Conservation (phyloP, 1,139 yeast genomes). For the Arxiozyma heterogenica region DNA sequence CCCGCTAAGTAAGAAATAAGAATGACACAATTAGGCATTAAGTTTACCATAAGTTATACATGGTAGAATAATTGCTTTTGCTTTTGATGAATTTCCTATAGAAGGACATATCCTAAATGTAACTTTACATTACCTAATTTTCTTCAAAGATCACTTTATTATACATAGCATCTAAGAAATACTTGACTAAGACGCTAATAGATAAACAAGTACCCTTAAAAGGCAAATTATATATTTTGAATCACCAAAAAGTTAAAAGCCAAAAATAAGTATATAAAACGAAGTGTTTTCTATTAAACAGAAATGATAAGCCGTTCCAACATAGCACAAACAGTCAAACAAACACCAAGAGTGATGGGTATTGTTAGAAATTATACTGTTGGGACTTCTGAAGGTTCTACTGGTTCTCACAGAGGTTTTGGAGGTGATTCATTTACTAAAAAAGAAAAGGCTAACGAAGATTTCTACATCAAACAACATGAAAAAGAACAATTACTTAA, state of each 20-base stretch:
- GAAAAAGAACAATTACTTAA: slow-evolving; percentile 54
- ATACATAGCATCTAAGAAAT: no score
- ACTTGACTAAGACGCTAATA: background rate
- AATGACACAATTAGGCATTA: no score
- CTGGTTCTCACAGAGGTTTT: slow-evolving; percentile 44
- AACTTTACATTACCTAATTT: no score
- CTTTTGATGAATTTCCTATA: no score
- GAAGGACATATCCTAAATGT: no score
- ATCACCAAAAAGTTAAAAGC: background rate
- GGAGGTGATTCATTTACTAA: slow-evolving; percentile 46
- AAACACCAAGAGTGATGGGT: slow-evolving; percentile 8
- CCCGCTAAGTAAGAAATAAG: background rate
- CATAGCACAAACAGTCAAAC: slow-evolving; percentile 26
- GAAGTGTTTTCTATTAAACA: background rate
- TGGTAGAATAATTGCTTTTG: no score
- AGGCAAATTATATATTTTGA: background rate
- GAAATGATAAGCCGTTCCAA: slow-evolving; percentile 22
- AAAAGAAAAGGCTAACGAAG: slow-evolving; percentile 67
- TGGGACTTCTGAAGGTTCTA: slow-evolving; percentile 32
- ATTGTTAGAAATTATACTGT: background rate
- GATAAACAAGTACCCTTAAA: background rate
- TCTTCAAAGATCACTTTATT: no score
- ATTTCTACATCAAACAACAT: slow-evolving; percentile 48
- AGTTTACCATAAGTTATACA: no score
- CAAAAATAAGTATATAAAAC: background rate